These are phyloP conservation scores for Phytophthora chlamydospora DNA, from an alignment of 352 stramenopile genomes.

Conservation along the genomic window DNA sequence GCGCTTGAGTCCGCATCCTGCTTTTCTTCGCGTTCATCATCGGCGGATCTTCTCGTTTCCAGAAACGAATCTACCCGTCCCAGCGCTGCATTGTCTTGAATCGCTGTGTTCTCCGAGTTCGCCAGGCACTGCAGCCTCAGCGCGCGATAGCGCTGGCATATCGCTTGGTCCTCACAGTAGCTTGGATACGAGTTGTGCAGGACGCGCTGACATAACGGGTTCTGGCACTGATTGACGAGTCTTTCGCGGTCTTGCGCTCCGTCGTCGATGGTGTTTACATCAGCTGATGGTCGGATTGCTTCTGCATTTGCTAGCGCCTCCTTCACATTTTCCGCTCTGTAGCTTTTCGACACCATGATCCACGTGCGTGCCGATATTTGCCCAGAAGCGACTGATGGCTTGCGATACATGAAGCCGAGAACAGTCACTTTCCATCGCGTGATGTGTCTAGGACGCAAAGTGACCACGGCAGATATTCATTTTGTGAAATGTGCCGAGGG, in stretches of 20 bases:
- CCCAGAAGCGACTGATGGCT: conserved; percentile 5
- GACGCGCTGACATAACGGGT: conserved; percentile 48
- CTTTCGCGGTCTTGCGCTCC: background rate
- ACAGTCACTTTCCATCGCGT: conserved; percentile 24
- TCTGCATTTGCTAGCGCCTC: conserved; percentile 15
- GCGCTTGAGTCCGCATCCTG: background rate
- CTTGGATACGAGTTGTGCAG: conserved; percentile 35
- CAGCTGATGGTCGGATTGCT: conserved; percentile 1
- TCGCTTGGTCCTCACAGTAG: conserved; percentile 46
- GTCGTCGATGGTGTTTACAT: background rate
- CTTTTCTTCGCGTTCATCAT: conserved; percentile 3
- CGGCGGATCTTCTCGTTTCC: background rate
- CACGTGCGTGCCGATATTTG: too few species aligned
- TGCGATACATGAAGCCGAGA: conserved; percentile 1
- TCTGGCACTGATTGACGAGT: conserved; percentile 32
- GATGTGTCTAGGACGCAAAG: conserved; percentile 14
- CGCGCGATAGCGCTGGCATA: conserved; percentile 58
- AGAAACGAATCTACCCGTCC: conserved; percentile 2
- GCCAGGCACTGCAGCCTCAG: conserved; percentile 45
- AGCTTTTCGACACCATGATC: conserved; percentile 7
- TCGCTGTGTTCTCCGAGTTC: conserved; percentile 18
- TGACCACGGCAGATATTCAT: conserved; percentile 8
- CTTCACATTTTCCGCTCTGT: conserved; percentile 7
- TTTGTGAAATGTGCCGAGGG: too few species aligned
- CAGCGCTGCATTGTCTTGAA: conserved; percentile 1